A percentile compares a stretch with the other conserved stretches of the same genome.
Evolutionary conservation across 345 rosid species (phyloP).

Genomic region (Corymbia maculata): DNA sequence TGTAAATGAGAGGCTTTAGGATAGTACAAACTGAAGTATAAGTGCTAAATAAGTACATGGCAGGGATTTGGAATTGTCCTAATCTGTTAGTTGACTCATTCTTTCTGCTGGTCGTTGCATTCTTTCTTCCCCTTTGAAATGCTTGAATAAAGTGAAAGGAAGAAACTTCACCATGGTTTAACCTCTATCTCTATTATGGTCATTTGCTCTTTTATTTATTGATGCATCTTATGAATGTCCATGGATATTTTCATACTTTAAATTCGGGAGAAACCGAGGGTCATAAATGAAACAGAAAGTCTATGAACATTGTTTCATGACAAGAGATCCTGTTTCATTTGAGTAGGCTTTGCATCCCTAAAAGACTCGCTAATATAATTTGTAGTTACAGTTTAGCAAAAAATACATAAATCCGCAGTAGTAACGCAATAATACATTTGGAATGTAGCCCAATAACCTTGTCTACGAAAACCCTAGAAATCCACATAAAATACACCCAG

Average conservation of each 20-base stretch:
- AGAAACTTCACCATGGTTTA: background rate
- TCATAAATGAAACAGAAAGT: background rate
- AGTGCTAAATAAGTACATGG: background rate
- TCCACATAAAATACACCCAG: background rate
- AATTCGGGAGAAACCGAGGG: background rate
- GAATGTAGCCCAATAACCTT: background rate
- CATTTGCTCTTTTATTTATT: background rate
- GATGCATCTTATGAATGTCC: background rate
- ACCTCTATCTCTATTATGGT: background rate
- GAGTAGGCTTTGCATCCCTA: background rate
- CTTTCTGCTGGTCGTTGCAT: too few relatives aligned
- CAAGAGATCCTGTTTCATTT: background rate
- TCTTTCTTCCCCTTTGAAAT: background rate
- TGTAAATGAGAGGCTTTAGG: background rate
- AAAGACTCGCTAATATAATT: background rate
- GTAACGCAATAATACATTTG: background rate
- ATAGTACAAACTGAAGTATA: background rate
- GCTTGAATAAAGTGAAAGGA: background rate
- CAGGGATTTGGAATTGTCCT: background rate
- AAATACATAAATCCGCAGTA: background rate
- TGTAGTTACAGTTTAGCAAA: background rate
- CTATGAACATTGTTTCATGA: background rate
- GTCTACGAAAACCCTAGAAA: background rate
- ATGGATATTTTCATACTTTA: background rate
- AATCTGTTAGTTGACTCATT: too few relatives aligned